phyloP scores from a whole-genome alignment of 768 basidiomycete genomes.

The Mycena chlorophos region DNA sequence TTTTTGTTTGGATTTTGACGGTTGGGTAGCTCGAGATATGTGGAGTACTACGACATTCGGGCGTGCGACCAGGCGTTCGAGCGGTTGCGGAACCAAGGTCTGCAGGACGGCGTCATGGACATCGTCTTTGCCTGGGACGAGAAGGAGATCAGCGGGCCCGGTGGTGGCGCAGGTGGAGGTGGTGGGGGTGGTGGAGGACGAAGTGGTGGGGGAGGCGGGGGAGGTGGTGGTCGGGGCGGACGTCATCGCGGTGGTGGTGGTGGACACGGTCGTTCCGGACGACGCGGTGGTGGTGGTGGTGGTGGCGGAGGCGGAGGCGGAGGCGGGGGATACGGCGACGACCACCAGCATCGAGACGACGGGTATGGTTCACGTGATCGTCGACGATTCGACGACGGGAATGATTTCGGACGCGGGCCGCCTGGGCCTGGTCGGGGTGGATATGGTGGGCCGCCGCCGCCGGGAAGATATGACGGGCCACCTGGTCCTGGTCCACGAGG shows the following conservation, averaged over 20 bases:
- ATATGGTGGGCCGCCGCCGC: slow-evolving; percentile 29
- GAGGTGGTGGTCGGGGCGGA: slow-evolving; percentile 43
- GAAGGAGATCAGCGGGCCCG: slow-evolving; percentile 41
- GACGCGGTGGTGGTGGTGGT: slow-evolving; percentile 43
- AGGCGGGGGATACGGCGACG: slow-evolving; percentile 35
- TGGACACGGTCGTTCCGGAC: no score
- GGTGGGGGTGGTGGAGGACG: slow-evolving; percentile 44
- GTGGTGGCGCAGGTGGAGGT: slow-evolving; percentile 39
- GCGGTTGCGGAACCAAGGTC: slow-evolving; percentile 70
- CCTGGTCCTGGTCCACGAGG: no score
- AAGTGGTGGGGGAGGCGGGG: slow-evolving; percentile 36
- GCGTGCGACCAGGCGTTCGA: slow-evolving; percentile 81
- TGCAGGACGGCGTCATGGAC: slow-evolving; percentile 88
- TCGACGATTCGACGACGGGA: slow-evolving; percentile 47
- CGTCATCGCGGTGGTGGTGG: slow-evolving; percentile 46
- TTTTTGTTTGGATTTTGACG: slow-evolving; percentile 5
- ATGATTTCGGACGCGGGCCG: slow-evolving; percentile 32
- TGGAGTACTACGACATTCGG: slow-evolving; percentile 88
- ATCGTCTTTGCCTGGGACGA: slow-evolving; percentile 86
- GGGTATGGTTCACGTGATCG: no score
- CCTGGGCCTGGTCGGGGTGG: slow-evolving; percentile 19
- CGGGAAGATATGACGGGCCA: slow-evolving; percentile 39
- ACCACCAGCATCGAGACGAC: slow-evolving; percentile 33
- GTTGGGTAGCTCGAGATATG: slow-evolving; percentile 72
- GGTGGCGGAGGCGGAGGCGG: slow-evolving; percentile 50